A percentile compares a stretch with the other conserved stretches of the same genome.
phyloP scores from a whole-genome alignment of 129 eudicot species.

The Heracleum sosnowskyi region DNA sequence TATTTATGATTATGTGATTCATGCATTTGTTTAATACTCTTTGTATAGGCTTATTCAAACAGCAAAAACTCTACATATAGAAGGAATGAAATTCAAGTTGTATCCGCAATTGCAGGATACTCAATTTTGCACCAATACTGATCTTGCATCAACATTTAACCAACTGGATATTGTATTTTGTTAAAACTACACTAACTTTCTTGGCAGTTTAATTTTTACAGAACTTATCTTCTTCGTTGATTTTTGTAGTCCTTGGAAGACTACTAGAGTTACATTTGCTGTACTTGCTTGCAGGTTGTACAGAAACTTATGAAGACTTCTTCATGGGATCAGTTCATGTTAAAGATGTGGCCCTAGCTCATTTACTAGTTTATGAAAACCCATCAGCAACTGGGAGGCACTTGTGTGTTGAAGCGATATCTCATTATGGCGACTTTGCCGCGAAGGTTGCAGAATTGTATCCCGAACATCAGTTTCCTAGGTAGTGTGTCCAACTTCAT shows the following conservation, averaged over 20 bases:
- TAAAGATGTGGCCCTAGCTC: slow-evolving; percentile 88
- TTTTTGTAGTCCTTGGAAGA: background rate
- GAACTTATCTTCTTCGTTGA: background rate
- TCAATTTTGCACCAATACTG: background rate
- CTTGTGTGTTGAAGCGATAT: slow-evolving; percentile 70
- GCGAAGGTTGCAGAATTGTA: slow-evolving; percentile 81
- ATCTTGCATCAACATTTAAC: no score
- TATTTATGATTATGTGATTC: background rate
- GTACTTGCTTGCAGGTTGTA: slow-evolving; percentile 45
- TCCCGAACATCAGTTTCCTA: slow-evolving; percentile 79
- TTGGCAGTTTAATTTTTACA: background rate
- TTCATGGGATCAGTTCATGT: slow-evolving; percentile 87
- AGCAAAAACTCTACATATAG: background rate
- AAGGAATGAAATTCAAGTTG: background rate
- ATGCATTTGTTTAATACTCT: background rate
- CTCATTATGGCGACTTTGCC: slow-evolving; percentile 80
- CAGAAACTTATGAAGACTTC: slow-evolving; percentile 49
- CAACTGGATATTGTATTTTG: background rate
- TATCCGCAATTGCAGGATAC: background rate
- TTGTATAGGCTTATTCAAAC: background rate
- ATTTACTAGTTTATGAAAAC: slow-evolving; percentile 83
- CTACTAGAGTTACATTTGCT: background rate
- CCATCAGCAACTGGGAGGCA: slow-evolving; percentile 72
- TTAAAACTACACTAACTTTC: background rate
- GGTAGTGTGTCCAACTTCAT: slow-evolving; percentile 27